Conservation (phyloP, 768 basidiomycete species). For the Gelatoporia subvermispora region DNA sequence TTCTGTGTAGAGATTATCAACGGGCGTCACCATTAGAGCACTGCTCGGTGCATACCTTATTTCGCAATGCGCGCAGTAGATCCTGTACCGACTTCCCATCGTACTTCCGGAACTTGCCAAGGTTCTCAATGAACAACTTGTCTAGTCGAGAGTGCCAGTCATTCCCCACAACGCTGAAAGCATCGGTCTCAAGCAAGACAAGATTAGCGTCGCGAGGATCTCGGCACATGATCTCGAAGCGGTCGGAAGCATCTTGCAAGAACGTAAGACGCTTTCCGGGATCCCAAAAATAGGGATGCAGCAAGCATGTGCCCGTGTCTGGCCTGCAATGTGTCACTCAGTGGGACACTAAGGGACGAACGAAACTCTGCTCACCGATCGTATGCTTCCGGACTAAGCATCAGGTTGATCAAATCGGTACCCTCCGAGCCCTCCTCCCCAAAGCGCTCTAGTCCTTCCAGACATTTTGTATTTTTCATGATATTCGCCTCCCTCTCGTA, state of each 20-base stretch:
- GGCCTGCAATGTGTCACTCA: slow-evolving; percentile 47
- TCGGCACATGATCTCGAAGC: slow-evolving; percentile 96
- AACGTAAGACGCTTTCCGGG: slow-evolving; percentile 80
- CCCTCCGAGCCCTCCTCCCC: slow-evolving; percentile 96
- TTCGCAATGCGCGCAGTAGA: slow-evolving; percentile 85
- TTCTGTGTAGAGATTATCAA: slow-evolving; percentile 47
- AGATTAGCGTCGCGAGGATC: slow-evolving; percentile 82
- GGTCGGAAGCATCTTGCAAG: slow-evolving; percentile 95
- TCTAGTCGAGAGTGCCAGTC: slow-evolving; percentile 91
- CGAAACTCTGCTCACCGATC: slow-evolving; percentile 53
- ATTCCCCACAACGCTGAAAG: slow-evolving; percentile 69
- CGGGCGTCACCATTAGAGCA: background rate
- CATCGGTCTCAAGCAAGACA: slow-evolving; percentile 66
- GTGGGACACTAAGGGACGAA: slow-evolving; percentile 1
- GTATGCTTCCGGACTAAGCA: slow-evolving; percentile 75
- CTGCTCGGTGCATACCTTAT: slow-evolving; percentile 63
- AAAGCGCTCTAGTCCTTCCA: slow-evolving; percentile 70
- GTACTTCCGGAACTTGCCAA: slow-evolving; percentile 97
- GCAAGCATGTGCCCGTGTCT: slow-evolving; percentile 78
- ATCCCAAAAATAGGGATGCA: slow-evolving; percentile 98
- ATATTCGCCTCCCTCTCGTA: slow-evolving; percentile 96
- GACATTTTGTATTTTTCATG: slow-evolving; percentile 67
- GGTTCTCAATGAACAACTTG: slow-evolving; percentile 85
- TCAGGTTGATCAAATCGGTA: slow-evolving; percentile 66
- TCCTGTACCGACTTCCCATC: slow-evolving; percentile 90